A percentile compares a stretch with the other conserved stretches of the same genome.
Conservation (phyloP, 208 protist species). For the Jaenimonas drosophilae region DNA sequence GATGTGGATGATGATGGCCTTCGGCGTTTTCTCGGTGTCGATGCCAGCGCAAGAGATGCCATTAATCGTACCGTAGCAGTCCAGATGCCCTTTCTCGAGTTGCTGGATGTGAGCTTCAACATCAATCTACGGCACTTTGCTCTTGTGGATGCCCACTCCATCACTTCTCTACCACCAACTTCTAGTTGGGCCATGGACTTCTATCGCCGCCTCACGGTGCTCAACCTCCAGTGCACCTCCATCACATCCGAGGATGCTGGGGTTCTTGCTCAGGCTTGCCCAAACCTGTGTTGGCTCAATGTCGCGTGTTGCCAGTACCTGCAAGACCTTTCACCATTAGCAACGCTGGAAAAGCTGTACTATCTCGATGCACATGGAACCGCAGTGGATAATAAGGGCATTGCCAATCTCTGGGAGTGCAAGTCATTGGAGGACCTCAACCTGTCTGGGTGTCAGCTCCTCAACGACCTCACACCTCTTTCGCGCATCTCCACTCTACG, state of each 20-base stretch:
- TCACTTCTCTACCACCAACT: not conserved
- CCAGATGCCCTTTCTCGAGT: conserved; percentile 1
- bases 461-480: not conserved
- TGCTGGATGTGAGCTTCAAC: not conserved
- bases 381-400: not conserved
- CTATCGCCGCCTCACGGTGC: conserved; percentile 2
- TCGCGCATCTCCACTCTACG: not conserved
- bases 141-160: not conserved
- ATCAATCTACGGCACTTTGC: not conserved
- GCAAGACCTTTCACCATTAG: not conserved
- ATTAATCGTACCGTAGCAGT: not conserved
- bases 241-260: not conserved
- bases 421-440: not conserved
- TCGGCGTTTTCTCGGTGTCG: not conserved
- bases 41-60: not conserved
- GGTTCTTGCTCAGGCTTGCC: not conserved
- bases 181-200: too few relatives aligned
- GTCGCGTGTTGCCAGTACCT: not conserved
- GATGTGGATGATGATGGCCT: not conserved
- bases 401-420: not conserved
- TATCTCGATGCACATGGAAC: not conserved
- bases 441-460: not conserved
- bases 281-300: not conserved
- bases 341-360: not conserved
- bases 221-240: not conserved